Percentiles rank a stretch among this genome's conserved stretches.
Evolutionary conservation across 73 alveolate genomes (phyloP).

Genomic region (Paramecium primaurelia): DNA sequence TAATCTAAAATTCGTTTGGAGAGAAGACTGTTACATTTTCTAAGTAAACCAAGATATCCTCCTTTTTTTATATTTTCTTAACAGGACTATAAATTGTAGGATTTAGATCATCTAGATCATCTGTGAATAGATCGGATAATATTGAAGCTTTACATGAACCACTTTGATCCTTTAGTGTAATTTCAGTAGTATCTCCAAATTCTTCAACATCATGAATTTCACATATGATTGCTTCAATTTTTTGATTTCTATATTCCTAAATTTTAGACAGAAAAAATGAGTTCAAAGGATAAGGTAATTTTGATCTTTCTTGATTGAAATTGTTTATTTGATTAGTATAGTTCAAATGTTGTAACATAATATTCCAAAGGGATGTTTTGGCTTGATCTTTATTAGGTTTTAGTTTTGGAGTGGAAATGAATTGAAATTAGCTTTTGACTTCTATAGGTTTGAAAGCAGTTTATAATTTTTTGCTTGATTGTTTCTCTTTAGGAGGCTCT

Average conservation of each 20-base stretch:
- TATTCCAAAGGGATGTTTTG: not conserved
- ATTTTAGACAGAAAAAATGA: not conserved
- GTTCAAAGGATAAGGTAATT: not conserved
- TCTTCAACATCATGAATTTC: not conserved
- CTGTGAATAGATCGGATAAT: not conserved
- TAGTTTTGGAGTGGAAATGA: not conserved
- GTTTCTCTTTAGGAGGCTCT: not conserved
- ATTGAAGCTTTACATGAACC: constrained; percentile 11
- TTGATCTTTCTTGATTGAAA: not conserved
- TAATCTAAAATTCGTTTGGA: not conserved
- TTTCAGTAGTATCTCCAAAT: not conserved
- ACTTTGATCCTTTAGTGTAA: not conserved
- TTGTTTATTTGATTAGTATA: not conserved
- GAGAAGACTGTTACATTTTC: constrained; percentile 19
- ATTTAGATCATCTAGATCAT: not conserved
- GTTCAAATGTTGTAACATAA: not conserved
- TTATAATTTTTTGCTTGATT: not conserved
- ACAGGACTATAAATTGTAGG: not conserved
- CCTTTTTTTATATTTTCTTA: not conserved
- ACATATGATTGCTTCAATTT: not conserved
- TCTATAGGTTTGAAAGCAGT: not conserved
- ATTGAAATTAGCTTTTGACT: not conserved
- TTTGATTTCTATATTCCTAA: not conserved
- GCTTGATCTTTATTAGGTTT: not conserved
- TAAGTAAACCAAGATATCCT: not conserved